A percentile compares a stretch with the other conserved stretches of the same genome.
These are phyloP conservation scores for Ensete glaucum DNA, from an alignment of 176 grass and related monocot species.

Conservation along the genomic window DNA sequence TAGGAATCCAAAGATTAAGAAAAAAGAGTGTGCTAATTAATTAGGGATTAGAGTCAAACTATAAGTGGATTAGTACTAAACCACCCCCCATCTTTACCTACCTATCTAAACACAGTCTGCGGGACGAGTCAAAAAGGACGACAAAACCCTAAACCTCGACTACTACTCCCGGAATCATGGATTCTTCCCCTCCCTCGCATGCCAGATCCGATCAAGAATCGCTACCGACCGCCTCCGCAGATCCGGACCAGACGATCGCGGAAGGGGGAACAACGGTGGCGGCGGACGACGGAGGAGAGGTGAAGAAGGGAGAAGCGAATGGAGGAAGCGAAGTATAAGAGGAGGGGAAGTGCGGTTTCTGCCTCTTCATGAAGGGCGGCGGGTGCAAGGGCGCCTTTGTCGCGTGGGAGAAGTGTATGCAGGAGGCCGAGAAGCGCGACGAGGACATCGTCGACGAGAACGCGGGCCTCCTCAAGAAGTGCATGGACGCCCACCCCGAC, in stretches of 20 bases:
- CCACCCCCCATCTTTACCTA: too few species aligned
- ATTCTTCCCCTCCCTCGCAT: neutral
- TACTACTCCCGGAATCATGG: too few species aligned
- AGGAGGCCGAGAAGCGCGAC: slow-evolving; percentile 43
- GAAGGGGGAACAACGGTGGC: neutral
- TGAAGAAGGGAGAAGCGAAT: slow-evolving; percentile 9
- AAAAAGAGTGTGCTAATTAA: too few species aligned
- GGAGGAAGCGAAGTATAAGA: slow-evolving; percentile 18
- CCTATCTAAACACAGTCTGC: too few species aligned
- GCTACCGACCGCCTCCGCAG: neutral
- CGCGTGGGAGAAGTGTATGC: slow-evolving; percentile 72
- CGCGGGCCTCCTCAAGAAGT: slow-evolving; percentile 55
- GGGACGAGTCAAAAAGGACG: too few species aligned
- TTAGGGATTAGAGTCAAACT: too few species aligned
- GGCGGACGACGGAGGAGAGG: slow-evolving; percentile 6
- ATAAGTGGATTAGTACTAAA: too few species aligned
- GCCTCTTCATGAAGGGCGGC: slow-evolving; percentile 89
- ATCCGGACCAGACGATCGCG: neutral
- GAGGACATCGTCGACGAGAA: slow-evolving; percentile 47
- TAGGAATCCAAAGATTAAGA: too few species aligned
- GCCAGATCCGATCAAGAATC: neutral
- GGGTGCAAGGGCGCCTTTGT: slow-evolving; percentile 64
- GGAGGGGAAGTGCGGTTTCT: slow-evolving; percentile 81
- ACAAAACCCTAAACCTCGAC: too few species aligned
- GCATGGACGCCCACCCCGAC: slow-evolving; percentile 79